These are phyloP conservation scores for Aspergillus avenaceus DNA, from an alignment of 495 filamentous ascomycete genomes.

Conservation along the genomic window DNA sequence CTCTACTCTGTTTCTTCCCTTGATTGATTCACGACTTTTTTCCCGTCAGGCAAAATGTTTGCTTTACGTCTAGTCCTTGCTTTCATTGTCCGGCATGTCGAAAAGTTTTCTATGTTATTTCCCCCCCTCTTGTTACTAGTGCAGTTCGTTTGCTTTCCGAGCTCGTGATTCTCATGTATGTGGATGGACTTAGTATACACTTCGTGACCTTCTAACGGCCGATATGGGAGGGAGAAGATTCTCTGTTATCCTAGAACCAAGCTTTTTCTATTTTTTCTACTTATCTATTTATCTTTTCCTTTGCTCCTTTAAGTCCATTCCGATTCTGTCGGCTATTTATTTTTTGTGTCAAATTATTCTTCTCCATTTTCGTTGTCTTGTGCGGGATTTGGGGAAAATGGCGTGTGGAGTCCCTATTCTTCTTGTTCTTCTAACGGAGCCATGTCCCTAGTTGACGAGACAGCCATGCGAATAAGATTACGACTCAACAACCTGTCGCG, in stretches of 20 bases:
- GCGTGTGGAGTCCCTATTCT: constrained; percentile 25
- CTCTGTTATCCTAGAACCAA: constrained; percentile 17
- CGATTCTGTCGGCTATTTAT: constrained; percentile 10
- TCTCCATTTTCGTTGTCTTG: constrained; percentile 18
- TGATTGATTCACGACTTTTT: constrained; percentile 5
- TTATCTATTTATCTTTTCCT: too few relatives aligned
- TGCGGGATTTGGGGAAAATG: constrained; percentile 21
- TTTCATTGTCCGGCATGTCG: constrained; percentile 37
- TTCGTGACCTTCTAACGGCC: constrained; percentile 39
- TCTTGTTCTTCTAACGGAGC: constrained; percentile 21
- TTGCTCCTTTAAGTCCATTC: too few relatives aligned
- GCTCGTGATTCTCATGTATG: constrained; percentile 36
- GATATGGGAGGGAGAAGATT: constrained; percentile 35
- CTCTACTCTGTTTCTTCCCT: constrained; percentile 8
- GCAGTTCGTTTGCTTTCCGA: constrained; percentile 28
- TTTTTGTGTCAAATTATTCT: constrained; percentile 11
- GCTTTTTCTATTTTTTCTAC: constrained; percentile 6
- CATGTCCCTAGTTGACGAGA: constrained; percentile 24
- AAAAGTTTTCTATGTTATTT: constrained; percentile 34
- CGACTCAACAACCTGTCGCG: constrained; percentile 16
- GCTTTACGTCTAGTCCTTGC: constrained; percentile 34
- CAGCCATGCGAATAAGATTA: constrained; percentile 25
- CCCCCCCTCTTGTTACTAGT: constrained; percentile 15
- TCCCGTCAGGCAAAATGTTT: constrained; percentile 5
- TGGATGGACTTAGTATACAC: constrained; percentile 33